Conservation (phyloP, 2,329 filamentous ascomycete species). For the Magnaporthiopsis incrustans region DNA sequence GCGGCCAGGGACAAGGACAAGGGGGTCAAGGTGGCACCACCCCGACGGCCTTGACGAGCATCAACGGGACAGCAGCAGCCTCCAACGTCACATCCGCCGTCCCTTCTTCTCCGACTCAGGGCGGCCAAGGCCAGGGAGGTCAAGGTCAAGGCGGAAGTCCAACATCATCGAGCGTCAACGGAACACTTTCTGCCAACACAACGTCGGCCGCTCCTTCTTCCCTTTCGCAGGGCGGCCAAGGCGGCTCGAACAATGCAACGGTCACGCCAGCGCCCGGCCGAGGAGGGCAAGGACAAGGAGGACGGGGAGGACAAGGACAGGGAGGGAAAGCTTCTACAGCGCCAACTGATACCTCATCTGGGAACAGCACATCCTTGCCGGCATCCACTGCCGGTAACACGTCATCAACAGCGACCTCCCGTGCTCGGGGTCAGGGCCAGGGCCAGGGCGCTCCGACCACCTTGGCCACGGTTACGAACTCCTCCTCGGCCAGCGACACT, state of each 20-base stretch:
- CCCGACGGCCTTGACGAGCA: not conserved
- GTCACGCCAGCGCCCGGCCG: not conserved
- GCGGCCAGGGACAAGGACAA: not conserved
- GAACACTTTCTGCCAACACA: not conserved
- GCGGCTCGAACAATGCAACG: not conserved
- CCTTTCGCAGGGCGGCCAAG: not conserved
- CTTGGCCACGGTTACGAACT: slow-evolving; percentile 1
- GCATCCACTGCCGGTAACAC: not conserved
- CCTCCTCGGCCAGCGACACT: not conserved
- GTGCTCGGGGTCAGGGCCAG: not conserved
- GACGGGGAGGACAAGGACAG: not conserved
- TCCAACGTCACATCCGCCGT: not conserved
- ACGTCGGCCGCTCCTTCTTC: not conserved
- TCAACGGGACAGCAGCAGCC: not conserved
- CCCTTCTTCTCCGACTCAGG: not conserved
- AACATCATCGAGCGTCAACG: not conserved
- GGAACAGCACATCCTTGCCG: not conserved
- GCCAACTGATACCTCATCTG: not conserved
- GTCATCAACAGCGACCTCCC: not conserved
- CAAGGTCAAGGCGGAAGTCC: not conserved
- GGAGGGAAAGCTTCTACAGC: not conserved
- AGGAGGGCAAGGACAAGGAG: not conserved
- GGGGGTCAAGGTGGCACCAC: not conserved
- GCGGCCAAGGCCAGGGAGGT: not conserved
- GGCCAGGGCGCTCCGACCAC: not conserved